Conservation (phyloP, 495 filamentous ascomycete species). For the Penicillium maclennaniae region DNA sequence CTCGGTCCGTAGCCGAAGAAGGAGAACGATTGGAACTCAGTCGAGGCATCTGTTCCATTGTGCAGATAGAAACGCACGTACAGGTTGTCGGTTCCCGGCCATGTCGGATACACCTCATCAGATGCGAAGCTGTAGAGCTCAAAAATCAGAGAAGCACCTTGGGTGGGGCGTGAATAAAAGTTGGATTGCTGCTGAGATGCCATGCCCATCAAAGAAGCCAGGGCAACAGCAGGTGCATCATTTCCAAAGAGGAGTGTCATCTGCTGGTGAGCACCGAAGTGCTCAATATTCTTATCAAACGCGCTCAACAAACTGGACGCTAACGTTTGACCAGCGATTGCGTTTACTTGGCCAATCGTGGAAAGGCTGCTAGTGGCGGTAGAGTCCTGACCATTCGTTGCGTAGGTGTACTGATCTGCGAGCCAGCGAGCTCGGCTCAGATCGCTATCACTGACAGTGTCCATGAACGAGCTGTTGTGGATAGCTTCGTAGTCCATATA, state of each 20-base stretch:
- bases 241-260: conserved; percentile 66
- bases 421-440: conserved; percentile 57
- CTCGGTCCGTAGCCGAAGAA: conserved; percentile 59
- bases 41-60: conserved; percentile 62
- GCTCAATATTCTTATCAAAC: conserved; percentile 49
- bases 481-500: conserved; percentile 67
- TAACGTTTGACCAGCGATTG: conserved; percentile 63
- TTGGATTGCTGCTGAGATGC: conserved; percentile 45
- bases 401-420: conserved; percentile 62
- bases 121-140: conserved; percentile 65
- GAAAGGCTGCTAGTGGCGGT: conserved; percentile 30
- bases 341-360: conserved; percentile 42
- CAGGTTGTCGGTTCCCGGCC: conserved; percentile 54
- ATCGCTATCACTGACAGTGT: conserved; percentile 48
- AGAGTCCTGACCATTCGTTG: conserved; percentile 57
- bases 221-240: conserved; percentile 67
- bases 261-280: conserved; percentile 40
- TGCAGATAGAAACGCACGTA: conserved; percentile 73
- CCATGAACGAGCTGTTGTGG: conserved; percentile 63
- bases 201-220: conserved; percentile 67
- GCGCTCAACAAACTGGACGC: conserved; percentile 56
- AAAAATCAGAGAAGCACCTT: conserved; percentile 64
- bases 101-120: conserved; percentile 38
- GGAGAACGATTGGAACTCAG: conserved; percentile 53
- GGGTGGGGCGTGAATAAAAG: conserved; percentile 68